phyloP scores from a whole-genome alignment of 1,284 basidiomycete genomes.

The Irpex sp. region DNA sequence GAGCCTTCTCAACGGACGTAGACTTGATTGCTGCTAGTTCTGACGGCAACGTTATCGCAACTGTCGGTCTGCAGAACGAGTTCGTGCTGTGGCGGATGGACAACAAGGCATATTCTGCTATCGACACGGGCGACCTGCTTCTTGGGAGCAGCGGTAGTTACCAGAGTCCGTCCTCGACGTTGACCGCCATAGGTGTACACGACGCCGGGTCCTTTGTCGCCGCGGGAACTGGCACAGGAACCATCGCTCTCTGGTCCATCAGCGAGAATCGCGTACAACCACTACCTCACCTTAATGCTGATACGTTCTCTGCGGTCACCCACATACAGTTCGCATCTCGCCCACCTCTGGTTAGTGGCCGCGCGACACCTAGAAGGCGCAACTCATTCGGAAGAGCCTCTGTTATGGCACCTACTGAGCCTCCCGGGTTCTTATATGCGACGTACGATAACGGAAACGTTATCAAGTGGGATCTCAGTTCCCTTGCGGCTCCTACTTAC shows the following conservation, averaged over 20 bases:
- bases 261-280: slow-evolving; percentile 35
- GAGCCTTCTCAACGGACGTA: slow-evolving; percentile 77
- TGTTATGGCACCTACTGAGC: slow-evolving; percentile 2
- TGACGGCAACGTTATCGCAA: slow-evolving; percentile 60
- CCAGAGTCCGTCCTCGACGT: slow-evolving; percentile 40
- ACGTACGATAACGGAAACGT: slow-evolving; percentile 58
- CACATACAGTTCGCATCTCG: slow-evolving; percentile 41
- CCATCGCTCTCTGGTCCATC: slow-evolving; percentile 55
- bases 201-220: slow-evolving; percentile 54
- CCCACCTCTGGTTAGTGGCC: slow-evolving; percentile 13
- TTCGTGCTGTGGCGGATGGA: slow-evolving; percentile 62
- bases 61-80: slow-evolving; percentile 78
- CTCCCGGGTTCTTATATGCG: slow-evolving; percentile 39
- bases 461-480: slow-evolving; percentile 49
- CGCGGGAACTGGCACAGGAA: slow-evolving; percentile 60
- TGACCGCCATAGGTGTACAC: slow-evolving; percentile 61
- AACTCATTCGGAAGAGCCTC: background rate
- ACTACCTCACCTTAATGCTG: slow-evolving; percentile 43
- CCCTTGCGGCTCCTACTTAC: slow-evolving; percentile 32
- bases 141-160: slow-evolving; percentile 44
- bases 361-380: slow-evolving; percentile 13
- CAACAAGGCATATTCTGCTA: slow-evolving; percentile 37
- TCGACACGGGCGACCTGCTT: slow-evolving; percentile 51
- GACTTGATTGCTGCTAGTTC: slow-evolving; percentile 73
- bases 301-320: slow-evolving; percentile 44